Percentiles rank a stretch among this genome's conserved stretches.
These are phyloP conservation scores for Inga oerstediana DNA, from an alignment of 306 rosid species.

Conservation along the genomic window DNA sequence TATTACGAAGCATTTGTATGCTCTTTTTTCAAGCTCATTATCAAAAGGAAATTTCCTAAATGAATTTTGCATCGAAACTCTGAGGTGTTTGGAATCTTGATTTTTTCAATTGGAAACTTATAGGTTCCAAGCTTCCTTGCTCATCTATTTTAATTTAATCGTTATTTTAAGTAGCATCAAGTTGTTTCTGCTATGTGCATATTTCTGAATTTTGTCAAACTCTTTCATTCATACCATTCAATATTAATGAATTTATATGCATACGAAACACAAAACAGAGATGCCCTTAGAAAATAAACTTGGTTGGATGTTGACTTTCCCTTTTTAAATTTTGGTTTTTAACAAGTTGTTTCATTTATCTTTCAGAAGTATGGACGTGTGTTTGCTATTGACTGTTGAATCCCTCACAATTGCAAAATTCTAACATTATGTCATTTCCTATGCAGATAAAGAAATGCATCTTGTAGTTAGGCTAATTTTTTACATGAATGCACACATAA, in stretches of 20 bases:
- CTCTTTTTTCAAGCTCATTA: conserved; percentile 17
- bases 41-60: neutral
- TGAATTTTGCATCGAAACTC: neutral
- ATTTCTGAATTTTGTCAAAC: neutral
- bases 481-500: neutral
- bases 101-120: conserved; percentile 1
- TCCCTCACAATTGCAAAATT: neutral
- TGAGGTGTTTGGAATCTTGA: neutral
- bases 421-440: neutral
- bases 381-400: neutral
- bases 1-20: neutral
- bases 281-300: conserved; percentile 6
- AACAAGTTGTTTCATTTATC: neutral
- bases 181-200: neutral
- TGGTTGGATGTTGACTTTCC: neutral
- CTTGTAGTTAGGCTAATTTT: neutral
- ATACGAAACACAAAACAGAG: neutral
- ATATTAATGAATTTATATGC: conserved; percentile 1
- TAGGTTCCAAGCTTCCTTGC: conserved; percentile 4
- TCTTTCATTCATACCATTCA: neutral
- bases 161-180: neutral
- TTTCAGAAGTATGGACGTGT: neutral
- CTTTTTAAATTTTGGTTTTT: neutral
- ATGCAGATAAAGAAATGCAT: neutral
- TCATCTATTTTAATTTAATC: neutral